Evolutionary conservation across 805 yeast species (phyloP), one percentile per base, ranked within the genome.

Genomic region (Pichia insulana): DNA sequence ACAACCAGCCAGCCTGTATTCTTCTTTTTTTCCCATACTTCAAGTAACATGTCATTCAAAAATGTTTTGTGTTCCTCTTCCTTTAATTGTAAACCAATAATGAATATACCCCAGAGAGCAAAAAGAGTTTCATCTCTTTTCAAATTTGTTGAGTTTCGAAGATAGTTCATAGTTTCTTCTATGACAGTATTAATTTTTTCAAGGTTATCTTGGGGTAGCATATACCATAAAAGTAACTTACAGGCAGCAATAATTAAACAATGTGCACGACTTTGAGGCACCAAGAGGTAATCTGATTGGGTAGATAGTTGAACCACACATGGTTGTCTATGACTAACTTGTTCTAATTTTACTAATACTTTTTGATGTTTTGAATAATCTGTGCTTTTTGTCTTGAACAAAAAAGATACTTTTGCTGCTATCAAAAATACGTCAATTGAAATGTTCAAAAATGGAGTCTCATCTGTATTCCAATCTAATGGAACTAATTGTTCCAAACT

Each of bases 21-120:
- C 95, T 36, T 83, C 79, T n/a, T 83, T 76, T 54, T 84, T 65
- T 83, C 83, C 77, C 7, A 94, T 92, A 39, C 84, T 74, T 59
- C 83, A 89, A 62, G 83, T 83, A 37, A 79, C 75, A 62, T 84
- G 92, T 50, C 89, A n/a, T n/a, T n/a, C n/a, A n/a, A n/a, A n/a
- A n/a, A n/a, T n/a, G n/a, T n/a, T 65, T 61, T 55, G 34, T 72
- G 58, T 19, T 51, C 50, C 2, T 64, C 64, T 42, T 58, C 62
- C 20, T 62, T 46, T 20, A 63, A 54, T 46, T 69, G 71, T 57
- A 78, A 73, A 46, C 67, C 68, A 4, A 79, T 73, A 36, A 68
- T 55, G 39, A 71, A 70, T 9, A 71, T 67, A 45, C 74, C 72
- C 49, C 71, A 74, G 41, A 73, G n/a, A n/a, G n/a, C 62, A 53